Evolutionary conservation across 495 filamentous ascomycete genomes (phyloP).

Genomic region (Talaromyces liani): DNA sequence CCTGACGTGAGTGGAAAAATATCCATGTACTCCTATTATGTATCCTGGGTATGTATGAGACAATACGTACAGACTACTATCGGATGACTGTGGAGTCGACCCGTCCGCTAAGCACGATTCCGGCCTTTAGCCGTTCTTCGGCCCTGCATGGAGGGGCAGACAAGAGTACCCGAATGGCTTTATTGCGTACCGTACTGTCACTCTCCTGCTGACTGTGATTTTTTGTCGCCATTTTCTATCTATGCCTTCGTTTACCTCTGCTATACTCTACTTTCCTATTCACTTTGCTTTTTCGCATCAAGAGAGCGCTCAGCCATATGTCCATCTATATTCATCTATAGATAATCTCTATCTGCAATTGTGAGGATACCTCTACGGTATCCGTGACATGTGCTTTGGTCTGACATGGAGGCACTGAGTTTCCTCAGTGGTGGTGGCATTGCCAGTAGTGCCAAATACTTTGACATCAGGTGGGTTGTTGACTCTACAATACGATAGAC

Average conservation of each 20-base stretch:
- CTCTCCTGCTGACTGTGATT: neutral
- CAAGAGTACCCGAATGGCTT: no score
- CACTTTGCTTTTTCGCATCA: neutral
- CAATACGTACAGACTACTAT: neutral
- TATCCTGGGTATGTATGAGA: neutral
- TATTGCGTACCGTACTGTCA: neutral
- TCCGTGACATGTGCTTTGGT: neutral
- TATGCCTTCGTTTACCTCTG: neutral
- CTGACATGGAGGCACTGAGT: conserved; percentile 39
- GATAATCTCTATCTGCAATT: neutral
- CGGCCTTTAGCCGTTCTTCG: conserved; percentile 3
- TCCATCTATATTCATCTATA: neutral
- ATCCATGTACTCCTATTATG: neutral
- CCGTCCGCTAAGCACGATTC: neutral
- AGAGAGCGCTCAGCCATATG: no score
- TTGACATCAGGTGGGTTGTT: conserved; percentile 46
- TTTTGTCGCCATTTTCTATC: neutral
- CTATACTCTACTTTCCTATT: neutral
- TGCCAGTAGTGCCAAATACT: conserved; percentile 45
- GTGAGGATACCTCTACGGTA: neutral
- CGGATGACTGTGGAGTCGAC: neutral
- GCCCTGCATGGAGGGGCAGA: neutral
- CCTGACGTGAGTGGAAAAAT: neutral
- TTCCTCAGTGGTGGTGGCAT: conserved; percentile 42
- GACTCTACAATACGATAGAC: neutral